Percentiles rank a stretch among this genome's conserved stretches.
Conservation (phyloP, 1,284 basidiomycete species). For the Tilletia caries region DNA sequence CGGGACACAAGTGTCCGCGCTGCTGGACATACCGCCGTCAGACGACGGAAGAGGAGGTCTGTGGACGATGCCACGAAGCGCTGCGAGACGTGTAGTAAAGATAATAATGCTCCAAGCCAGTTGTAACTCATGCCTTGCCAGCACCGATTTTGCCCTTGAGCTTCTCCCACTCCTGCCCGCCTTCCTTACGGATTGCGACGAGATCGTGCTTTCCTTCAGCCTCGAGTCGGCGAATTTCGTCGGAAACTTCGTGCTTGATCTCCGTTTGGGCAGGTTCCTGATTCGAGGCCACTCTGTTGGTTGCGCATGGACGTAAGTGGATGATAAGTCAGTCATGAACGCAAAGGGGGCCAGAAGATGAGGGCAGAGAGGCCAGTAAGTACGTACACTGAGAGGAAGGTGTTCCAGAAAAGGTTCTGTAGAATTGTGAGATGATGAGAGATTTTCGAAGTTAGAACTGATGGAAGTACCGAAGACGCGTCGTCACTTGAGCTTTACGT, state of each 20-base stretch:
- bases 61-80: constrained; percentile 17
- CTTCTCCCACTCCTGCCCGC: background rate
- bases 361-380: background rate
- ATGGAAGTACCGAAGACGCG: no score
- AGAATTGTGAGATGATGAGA: no score
- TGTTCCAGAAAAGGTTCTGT: constrained; percentile 39
- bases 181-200: constrained; percentile 2
- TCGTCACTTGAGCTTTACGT: background rate
- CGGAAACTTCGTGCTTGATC: background rate
- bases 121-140: no score
- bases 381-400: constrained; percentile 32
- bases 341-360: no score
- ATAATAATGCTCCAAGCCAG: no score
- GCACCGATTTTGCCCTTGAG: background rate
- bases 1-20: constrained; percentile 38
- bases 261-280: background rate
- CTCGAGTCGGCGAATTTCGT: background rate
- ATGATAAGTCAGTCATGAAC: background rate
- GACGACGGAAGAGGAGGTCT: constrained; percentile 16
- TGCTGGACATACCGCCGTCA: constrained; percentile 30
- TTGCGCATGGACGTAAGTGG: background rate
- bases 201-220: background rate
- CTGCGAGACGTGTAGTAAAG: background rate
- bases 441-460: no score
- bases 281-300: background rate